A percentile compares a stretch with the other conserved stretches of the same genome.
phyloP scores from a whole-genome alignment of 768 basidiomycete genomes.

The Mycena rebaudengoi region DNA sequence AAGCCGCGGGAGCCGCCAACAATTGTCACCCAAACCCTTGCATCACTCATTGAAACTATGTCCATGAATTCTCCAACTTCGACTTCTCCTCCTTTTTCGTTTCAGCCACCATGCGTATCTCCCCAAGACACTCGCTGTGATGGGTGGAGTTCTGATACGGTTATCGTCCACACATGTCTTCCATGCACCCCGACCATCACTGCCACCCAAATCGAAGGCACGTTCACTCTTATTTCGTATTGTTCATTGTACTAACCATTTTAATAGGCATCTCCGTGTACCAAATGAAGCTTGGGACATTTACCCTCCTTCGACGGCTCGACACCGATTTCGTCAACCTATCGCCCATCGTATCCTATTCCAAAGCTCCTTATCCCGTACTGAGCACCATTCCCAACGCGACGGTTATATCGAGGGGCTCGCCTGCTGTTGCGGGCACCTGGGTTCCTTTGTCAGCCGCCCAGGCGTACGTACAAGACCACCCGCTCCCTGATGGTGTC shows the following conservation, averaged over 20 bases:
- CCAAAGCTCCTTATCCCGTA: conserved; percentile 48
- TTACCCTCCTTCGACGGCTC: conserved; percentile 71
- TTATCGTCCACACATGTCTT: conserved; percentile 71
- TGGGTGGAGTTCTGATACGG: conserved; percentile 42
- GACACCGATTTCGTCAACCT: conserved; percentile 85
- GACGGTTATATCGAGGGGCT: conserved; percentile 60
- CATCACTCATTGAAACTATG: conserved; percentile 50
- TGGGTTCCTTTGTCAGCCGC: conserved; percentile 76
- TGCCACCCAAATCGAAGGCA: conserved; percentile 78
- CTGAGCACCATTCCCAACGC: conserved; percentile 54
- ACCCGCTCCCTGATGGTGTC: conserved; percentile 44
- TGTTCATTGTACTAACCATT: conserved; percentile 15
- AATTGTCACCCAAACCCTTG: conserved; percentile 41
- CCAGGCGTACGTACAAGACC: conserved; percentile 59
- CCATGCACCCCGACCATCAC: conserved; percentile 69
- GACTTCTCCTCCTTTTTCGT: conserved; percentile 40
- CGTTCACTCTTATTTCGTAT: conserved; percentile 29
- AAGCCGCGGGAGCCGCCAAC: conserved; percentile 30
- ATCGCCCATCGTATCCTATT: conserved; percentile 60
- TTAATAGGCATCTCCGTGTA: conserved; percentile 75
- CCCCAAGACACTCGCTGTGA: conserved; percentile 49
- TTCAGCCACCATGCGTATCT: conserved; percentile 46
- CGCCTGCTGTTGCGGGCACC: conserved; percentile 62
- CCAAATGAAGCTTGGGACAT: conserved; percentile 67
- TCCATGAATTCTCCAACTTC: conserved; percentile 47